phyloP scores from a whole-genome alignment of 148 eudicot genomes.

The Cornus florida region DNA sequence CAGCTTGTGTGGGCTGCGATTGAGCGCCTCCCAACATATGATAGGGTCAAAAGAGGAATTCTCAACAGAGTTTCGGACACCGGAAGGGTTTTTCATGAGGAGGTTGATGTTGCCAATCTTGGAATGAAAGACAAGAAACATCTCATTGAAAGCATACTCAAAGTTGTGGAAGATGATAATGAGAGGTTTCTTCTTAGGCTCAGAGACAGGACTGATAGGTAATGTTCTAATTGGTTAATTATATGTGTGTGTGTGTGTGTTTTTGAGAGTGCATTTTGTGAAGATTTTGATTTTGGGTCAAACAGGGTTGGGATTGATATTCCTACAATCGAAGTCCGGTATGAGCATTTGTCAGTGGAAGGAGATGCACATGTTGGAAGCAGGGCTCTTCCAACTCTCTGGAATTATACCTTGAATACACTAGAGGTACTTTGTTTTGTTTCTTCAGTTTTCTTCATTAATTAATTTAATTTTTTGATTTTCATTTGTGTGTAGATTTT shows the following conservation, averaged over 20 bases:
- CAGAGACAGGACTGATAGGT: conserved; percentile 44
- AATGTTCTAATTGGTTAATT: too few species aligned
- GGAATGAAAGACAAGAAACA: conserved; percentile 37
- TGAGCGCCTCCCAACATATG: conserved; percentile 50
- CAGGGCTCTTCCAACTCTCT: conserved; percentile 52
- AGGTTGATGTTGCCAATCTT: conserved; percentile 42
- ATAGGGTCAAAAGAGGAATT: conserved; percentile 39
- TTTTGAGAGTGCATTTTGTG: neutral
- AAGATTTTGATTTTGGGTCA: neutral
- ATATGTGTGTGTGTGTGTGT: too few species aligned
- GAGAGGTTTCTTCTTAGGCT: conserved; percentile 44
- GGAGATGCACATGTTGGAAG: conserved; percentile 42
- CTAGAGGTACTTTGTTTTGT: conserved; percentile 27
- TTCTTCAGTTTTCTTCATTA: neutral
- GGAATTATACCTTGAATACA: conserved; percentile 32
- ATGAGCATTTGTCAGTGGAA: conserved; percentile 38
- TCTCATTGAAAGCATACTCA: conserved; percentile 37
- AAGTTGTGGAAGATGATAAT: conserved; percentile 44
- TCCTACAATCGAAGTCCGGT: conserved; percentile 39
- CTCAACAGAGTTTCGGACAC: conserved; percentile 37
- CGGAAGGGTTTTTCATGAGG: conserved; percentile 36
- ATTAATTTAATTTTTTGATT: neutral
- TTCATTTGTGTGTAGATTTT: neutral
- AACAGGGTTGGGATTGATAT: conserved; percentile 41
- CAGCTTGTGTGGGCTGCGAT: conserved; percentile 57